Base-by-base conservation (phyloP, 2,329 filamentous ascomycete genomes). In the Aspergillus piperis region DNA sequence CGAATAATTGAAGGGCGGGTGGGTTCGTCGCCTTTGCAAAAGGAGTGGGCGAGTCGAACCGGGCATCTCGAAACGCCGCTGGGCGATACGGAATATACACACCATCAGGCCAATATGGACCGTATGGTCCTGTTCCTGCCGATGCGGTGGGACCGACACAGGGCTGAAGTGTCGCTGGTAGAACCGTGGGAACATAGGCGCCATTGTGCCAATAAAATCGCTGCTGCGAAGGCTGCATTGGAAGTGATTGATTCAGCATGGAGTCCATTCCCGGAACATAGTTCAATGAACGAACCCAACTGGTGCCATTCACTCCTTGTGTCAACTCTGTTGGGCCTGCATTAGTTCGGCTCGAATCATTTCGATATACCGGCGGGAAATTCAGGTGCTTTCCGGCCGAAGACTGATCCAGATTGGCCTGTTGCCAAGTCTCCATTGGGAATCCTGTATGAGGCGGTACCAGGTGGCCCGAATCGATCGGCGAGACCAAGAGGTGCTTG, bases 401-500 rank as follows among this genome's bases (percentile, higher is more conserved):
- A 23, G 71, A 62, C 19, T 70, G 72, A 48, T 77, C 73, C 3
- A 71, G 15, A 15, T 64, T 51, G 19, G 68, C 52, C 44, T 71
- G 69, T 48, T 71, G 71, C 75, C 75, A 76, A 42, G 62, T 63
- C 25, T 76, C 75, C 15, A 68, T 60, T 23, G 70, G 65, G 50
- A 75, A 67, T n/a, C 67, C 71, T 4, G 70, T 58, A 48, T 73
- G 74, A 10, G 71, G 65, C 17, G 74, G 59, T 15, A 76, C 62
- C 41, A 73, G 67, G 61, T 74, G 72, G 48, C 71, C 69, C 57
- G 76, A 74, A 58, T 80, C 77, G 27, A 83, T 77, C 36, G 84
- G 83, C 3, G 91, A 88, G 27, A 96, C 81, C 19, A 95, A 82
- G 72, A 96, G 86, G 73, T 96, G 92, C 77, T 97, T 97, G 50